Evolutionary conservation across 78 protist genomes (phyloP).

Genomic region (Planoprotostelium fungivorum): DNA sequence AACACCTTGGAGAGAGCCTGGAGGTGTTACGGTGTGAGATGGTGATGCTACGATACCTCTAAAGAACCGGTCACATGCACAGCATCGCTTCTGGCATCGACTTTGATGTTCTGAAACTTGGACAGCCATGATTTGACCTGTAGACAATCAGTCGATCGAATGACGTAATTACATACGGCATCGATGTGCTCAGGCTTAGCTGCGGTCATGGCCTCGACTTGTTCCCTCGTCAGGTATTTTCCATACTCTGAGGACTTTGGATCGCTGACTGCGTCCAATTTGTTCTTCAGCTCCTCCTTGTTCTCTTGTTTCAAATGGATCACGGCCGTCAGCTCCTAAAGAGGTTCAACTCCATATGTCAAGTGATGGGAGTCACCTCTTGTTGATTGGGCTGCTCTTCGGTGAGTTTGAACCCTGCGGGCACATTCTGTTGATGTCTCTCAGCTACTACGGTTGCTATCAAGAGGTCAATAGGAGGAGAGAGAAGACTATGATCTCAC

Average conservation of each 20-base stretch:
- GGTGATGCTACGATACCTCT: neutral
- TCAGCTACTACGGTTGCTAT: neutral
- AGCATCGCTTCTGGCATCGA: neutral
- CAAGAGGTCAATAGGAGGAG: no score
- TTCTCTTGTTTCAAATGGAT: neutral
- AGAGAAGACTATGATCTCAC: no score
- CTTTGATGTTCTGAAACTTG: neutral
- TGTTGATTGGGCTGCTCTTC: neutral
- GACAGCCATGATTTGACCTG: neutral
- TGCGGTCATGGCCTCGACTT: neutral
- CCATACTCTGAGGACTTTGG: neutral
- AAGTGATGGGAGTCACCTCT: neutral
- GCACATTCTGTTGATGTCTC: neutral
- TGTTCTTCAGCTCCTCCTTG: neutral
- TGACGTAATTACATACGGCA: neutral
- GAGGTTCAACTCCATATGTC: neutral
- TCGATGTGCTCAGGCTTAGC: neutral
- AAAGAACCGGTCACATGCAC: neutral
- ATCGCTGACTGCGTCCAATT: neutral
- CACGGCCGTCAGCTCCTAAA: neutral
- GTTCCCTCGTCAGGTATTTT: neutral
- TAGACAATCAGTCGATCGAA: neutral
- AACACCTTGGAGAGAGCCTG: neutral
- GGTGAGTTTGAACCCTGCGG: neutral
- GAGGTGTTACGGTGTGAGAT: neutral